phyloP scores from a whole-genome alignment of 805 yeast species.

The Starmerella scarabaei region DNA sequence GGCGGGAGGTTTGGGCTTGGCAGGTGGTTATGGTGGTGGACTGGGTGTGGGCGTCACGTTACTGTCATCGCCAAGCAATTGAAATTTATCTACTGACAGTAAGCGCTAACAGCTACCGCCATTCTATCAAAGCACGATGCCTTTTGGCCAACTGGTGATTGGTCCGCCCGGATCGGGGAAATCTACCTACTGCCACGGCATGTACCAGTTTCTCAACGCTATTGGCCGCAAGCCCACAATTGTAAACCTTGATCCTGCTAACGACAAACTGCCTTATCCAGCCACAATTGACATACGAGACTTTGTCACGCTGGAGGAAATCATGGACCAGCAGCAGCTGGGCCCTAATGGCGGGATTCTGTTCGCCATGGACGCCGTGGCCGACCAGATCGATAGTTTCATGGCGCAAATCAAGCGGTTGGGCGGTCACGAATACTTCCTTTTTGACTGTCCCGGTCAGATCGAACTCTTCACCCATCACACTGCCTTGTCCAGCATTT shows the following conservation, averaged over 20 bases:
- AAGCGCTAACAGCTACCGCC: too few species aligned
- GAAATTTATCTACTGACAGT: too few species aligned
- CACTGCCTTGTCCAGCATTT: conserved; percentile 54
- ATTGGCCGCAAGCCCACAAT: conserved; percentile 83
- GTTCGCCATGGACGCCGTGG: conserved; percentile 62
- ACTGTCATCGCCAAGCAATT: too few species aligned
- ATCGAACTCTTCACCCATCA: conserved; percentile 91
- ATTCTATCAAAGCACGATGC: conserved; percentile 6
- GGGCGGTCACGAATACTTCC: conserved; percentile 47
- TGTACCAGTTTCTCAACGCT: conserved; percentile 83
- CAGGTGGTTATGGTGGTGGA: too few species aligned
- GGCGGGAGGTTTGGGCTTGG: too few species aligned
- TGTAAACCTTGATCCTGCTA: conserved; percentile 86
- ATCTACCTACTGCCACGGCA: conserved; percentile 85
- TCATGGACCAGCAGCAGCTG: conserved; percentile 55
- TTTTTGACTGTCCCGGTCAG: conserved; percentile 84
- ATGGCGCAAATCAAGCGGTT: conserved; percentile 43
- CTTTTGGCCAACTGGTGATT: conserved; percentile 74
- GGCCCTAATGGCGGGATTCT: conserved; percentile 91
- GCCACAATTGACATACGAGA: conserved; percentile 70
- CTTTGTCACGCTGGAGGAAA: conserved; percentile 58
- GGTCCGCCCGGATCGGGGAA: conserved; percentile 99
- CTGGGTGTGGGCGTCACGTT: too few species aligned
- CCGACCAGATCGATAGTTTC: conserved; percentile 47
- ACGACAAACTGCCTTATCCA: conserved; percentile 56